phyloP scores from a whole-genome alignment of 805 yeast species.

The Metschnikowia aberdeeniae region DNA sequence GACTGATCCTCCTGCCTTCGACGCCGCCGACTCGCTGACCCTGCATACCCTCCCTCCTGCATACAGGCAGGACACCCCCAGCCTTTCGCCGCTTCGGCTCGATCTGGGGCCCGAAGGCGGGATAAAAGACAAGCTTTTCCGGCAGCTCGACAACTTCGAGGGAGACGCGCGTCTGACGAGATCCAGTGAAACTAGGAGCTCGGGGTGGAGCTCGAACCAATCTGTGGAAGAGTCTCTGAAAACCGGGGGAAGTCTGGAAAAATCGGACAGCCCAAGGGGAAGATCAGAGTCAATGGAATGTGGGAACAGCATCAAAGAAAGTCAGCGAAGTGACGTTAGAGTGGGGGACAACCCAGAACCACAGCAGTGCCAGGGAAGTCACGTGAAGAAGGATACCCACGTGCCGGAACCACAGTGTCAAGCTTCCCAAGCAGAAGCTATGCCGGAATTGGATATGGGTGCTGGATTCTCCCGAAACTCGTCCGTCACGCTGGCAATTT shows the following conservation, averaged over 20 bases:
- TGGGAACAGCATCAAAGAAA: background rate
- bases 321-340: too few relatives aligned
- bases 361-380: too few relatives aligned
- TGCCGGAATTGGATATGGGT: background rate
- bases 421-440: too few relatives aligned
- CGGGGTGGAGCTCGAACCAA: background rate
- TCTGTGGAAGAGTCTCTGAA: too few relatives aligned
- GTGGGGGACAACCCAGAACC: too few relatives aligned
- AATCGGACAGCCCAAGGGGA: too few relatives aligned
- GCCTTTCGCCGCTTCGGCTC: constrained; percentile 15
- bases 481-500: constrained; percentile 13
- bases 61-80: constrained; percentile 6
- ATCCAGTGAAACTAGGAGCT: background rate
- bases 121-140: constrained; percentile 13
- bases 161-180: background rate
- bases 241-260: too few relatives aligned
- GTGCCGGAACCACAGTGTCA: too few relatives aligned
- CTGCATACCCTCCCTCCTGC: constrained; percentile 18
- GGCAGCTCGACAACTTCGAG: constrained; percentile 9
- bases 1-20: constrained; percentile 16
- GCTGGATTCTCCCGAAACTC: constrained; percentile 10
- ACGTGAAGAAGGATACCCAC: background rate
- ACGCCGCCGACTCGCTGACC: constrained; percentile 5
- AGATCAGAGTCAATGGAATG: background rate
- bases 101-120: constrained; percentile 1